Evolutionary conservation across 1,139 yeast genomes (phyloP).

Genomic region (Debaryomycetaceae sp.): DNA sequence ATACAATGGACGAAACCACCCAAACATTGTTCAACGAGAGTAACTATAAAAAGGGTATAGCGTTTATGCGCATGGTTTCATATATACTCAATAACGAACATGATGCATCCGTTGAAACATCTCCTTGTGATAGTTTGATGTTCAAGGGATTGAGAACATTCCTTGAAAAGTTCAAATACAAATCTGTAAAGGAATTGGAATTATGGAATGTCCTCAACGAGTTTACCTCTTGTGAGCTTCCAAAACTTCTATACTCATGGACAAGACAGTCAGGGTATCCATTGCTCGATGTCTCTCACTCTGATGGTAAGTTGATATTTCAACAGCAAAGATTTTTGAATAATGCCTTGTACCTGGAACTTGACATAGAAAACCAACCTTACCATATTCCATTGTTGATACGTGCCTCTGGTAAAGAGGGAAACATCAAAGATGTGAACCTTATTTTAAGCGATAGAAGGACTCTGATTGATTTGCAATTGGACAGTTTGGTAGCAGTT

Average conservation of each 20-base stretch:
- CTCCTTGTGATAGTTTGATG: slow-evolving; percentile 23
- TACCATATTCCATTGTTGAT: slow-evolving; percentile 54
- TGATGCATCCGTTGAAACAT: slow-evolving; percentile 5
- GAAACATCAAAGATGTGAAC: slow-evolving; percentile 30
- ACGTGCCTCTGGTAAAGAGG: slow-evolving; percentile 23
- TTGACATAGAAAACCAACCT: slow-evolving; percentile 41
- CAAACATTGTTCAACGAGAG: slow-evolving; percentile 44
- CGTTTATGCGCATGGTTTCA: slow-evolving; percentile 54
- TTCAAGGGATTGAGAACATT: slow-evolving; percentile 40
- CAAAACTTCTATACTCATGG: slow-evolving; percentile 55
- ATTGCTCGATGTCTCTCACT: slow-evolving; percentile 35
- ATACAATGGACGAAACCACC: slow-evolving; percentile 40
- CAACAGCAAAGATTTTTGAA: slow-evolving; percentile 53
- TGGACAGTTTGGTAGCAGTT: slow-evolving; percentile 20
- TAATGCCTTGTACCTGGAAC: slow-evolving; percentile 19
- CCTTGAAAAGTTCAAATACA: slow-evolving; percentile 30
- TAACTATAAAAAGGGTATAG: slow-evolving; percentile 65
- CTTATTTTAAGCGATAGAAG: slow-evolving; percentile 49
- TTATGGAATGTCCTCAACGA: slow-evolving; percentile 48
- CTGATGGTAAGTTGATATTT: slow-evolving; percentile 27
- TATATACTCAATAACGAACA: slow-evolving; percentile 35
- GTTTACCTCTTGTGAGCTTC: slow-evolving; percentile 27
- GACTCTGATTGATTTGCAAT: slow-evolving; percentile 29
- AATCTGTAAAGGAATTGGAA: slow-evolving; percentile 51
- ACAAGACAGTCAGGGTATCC: slow-evolving; percentile 58